Conservation (phyloP, 495 filamentous ascomycete genomes). For the Penicillium atrosanguineum region DNA sequence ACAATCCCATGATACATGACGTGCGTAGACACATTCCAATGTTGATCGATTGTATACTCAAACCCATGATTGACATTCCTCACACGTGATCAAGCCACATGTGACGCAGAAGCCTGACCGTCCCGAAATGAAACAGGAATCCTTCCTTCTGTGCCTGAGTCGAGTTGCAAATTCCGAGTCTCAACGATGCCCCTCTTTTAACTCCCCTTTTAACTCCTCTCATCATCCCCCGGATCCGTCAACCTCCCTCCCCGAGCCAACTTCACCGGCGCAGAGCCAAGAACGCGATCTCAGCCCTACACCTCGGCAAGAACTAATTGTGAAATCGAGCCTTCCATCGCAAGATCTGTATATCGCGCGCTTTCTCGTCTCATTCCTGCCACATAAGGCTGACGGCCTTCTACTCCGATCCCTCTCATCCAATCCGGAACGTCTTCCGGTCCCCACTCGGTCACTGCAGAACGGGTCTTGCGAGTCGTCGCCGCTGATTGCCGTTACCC, state of each 20-base stretch:
- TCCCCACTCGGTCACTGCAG: slow-evolving; percentile 19
- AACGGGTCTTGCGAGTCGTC: slow-evolving; percentile 10
- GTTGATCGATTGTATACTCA: not conserved
- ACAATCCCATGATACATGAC: not conserved
- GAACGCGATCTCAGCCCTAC: not conserved
- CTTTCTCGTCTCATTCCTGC: not conserved
- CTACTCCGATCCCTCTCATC: slow-evolving; percentile 16
- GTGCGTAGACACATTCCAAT: not conserved
- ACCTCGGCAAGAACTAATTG: not conserved
- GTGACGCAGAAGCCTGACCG: slow-evolving; percentile 10
- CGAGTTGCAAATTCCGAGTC: not conserved
- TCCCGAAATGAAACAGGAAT: slow-evolving; percentile 2
- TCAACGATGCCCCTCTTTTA: not conserved
- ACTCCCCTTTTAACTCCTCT: slow-evolving; percentile 1
- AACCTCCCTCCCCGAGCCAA: not conserved
- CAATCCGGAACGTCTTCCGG: slow-evolving; percentile 22
- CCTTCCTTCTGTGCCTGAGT: slow-evolving; percentile 3
- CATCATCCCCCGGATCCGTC: not conserved
- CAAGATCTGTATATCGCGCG: not conserved
- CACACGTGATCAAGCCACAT: slow-evolving; percentile 1
- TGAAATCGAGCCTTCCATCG: not conserved
- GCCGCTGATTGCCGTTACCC: slow-evolving; percentile 11
- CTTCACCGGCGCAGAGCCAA: not conserved
- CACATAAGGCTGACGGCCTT: slow-evolving; percentile 22
- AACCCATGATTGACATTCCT: not conserved